Evolutionary conservation across 345 rosid species (phyloP).

Genomic region (Citropsis articulata): DNA sequence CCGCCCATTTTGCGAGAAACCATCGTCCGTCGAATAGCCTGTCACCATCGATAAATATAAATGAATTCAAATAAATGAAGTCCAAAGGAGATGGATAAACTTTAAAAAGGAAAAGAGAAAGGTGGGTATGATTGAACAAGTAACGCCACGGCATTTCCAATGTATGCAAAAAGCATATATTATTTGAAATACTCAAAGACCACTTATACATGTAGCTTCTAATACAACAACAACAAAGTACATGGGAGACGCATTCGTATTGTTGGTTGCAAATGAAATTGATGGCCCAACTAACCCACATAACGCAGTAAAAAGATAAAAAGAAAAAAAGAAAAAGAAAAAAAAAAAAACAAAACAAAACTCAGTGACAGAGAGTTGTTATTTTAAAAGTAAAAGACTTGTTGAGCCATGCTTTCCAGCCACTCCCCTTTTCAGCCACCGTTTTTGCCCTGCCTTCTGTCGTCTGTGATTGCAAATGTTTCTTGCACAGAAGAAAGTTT

Average conservation of each 20-base stretch:
- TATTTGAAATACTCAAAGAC: background rate
- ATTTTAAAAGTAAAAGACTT: slow-evolving; percentile 57
- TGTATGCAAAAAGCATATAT: background rate
- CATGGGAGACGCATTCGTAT: background rate
- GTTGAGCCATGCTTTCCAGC: slow-evolving; percentile 80
- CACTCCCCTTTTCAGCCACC: slow-evolving; percentile 37
- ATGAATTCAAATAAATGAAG: background rate
- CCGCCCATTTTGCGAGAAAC: background rate
- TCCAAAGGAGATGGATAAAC: background rate
- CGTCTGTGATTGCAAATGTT: slow-evolving; percentile 41
- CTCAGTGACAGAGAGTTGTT: background rate
- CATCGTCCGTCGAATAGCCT: background rate
- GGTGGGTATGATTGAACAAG: background rate
- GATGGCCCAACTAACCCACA: background rate
- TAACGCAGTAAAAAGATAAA: no score
- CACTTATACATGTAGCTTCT: background rate
- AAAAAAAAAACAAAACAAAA: no score
- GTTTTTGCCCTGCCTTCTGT: slow-evolving; percentile 33
- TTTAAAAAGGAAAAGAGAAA: background rate
- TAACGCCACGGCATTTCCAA: background rate
- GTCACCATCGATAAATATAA: background rate
- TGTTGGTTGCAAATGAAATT: background rate
- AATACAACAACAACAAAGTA: background rate
- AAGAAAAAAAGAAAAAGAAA: no score
- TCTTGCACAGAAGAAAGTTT: slow-evolving; percentile 79